These are phyloP conservation scores for Gossypium bickii DNA, from an alignment of 345 rosid genomes.

Conservation along the genomic window DNA sequence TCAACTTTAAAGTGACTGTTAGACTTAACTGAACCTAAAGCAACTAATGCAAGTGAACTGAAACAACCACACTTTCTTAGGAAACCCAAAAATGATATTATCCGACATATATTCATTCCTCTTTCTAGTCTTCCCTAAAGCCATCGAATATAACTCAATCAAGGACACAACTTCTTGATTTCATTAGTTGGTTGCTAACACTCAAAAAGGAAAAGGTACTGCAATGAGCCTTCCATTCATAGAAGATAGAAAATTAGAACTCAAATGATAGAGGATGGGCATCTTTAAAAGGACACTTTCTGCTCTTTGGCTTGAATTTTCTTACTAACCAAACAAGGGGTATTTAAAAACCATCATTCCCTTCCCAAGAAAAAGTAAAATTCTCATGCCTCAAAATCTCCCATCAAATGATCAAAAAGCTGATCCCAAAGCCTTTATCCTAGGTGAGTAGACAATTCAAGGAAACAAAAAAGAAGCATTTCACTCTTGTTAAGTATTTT, in stretches of 20 bases:
- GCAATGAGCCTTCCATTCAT: background rate
- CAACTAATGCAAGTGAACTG: background rate
- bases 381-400: background rate
- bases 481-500: too few species aligned
- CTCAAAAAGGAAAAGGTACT: background rate
- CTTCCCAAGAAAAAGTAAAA: background rate
- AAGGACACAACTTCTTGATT: background rate
- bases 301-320: background rate
- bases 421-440: background rate
- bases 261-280: background rate
- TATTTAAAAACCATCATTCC: background rate
- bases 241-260: background rate
- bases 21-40: background rate
- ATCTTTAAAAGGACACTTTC: background rate
- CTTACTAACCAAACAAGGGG: background rate
- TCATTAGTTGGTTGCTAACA: background rate
- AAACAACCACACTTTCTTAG: background rate
- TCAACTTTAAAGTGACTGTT: background rate
- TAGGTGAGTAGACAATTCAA: background rate
- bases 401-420: conserved; percentile 8
- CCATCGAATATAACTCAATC: background rate
- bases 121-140: too few species aligned
- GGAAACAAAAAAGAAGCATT: background rate
- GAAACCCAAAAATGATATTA: background rate
- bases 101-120: too few species aligned